phyloP scores from a whole-genome alignment of 352 stramenopile genomes.

The Globisporangium lucens region DNA sequence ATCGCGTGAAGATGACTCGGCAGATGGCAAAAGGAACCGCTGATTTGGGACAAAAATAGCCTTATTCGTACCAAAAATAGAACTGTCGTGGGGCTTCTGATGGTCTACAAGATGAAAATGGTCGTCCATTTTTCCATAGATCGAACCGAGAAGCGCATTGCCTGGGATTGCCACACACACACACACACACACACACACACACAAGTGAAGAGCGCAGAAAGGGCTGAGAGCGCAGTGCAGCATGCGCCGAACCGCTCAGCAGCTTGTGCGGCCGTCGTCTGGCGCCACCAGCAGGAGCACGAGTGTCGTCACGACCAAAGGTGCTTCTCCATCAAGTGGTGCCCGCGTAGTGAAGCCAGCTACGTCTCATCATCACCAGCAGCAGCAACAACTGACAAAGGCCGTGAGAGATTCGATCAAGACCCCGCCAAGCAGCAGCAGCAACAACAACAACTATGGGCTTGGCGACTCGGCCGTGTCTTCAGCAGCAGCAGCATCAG shows the following conservation, averaged over 20 bases:
- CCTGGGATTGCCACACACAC: no score
- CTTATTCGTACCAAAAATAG: background rate
- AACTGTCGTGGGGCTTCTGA: no score
- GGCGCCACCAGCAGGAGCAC: background rate
- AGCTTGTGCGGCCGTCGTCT: background rate
- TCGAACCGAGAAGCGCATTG: no score
- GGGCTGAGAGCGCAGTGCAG: background rate
- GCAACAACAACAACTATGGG: background rate
- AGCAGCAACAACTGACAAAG: background rate
- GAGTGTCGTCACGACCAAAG: background rate
- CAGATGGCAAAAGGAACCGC: background rate
- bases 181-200: no score
- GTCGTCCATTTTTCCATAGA: no score
- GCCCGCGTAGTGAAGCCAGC: background rate
- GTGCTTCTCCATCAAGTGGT: background rate
- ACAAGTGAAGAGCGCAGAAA: no score
- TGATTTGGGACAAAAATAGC: background rate
- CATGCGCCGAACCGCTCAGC: background rate
- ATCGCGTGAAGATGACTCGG: background rate
- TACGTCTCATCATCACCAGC: background rate
- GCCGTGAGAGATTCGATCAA: conserved; percentile 10
- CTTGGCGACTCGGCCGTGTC: background rate
- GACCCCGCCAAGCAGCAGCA: conserved; percentile 3
- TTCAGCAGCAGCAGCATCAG: background rate
- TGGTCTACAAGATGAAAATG: no score